Base-by-base conservation (phyloP, 148 eudicot genomes). In the Agrostemma githago region DNA sequence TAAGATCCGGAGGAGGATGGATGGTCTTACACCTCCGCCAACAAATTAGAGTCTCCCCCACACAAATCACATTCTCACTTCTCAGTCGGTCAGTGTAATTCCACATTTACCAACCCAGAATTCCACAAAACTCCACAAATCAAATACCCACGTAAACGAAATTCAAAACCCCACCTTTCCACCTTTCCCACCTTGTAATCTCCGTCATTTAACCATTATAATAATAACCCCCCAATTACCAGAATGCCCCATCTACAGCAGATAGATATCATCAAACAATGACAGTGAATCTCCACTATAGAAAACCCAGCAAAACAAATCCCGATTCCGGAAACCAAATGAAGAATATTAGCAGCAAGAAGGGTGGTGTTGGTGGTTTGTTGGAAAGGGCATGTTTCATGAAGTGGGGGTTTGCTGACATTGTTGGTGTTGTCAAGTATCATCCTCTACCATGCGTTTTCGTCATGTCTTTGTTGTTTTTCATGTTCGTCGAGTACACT, bases 401-500 rank as follows among this genome's bases (percentile, higher is more conserved):
- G 82, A 81, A 43, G 16, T 94, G 95, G 97, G 85, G 82, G 7
- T 21, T 43, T 4, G 60, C 41, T 56, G 95, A 93, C 40, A 66
- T 83, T 11, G 37, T 79, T 7, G 83, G 81, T 9, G 77, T 86
- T 74, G 37, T 81, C 51, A 75, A 70, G 81, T 38, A 75, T 70
- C 98, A 93, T 66, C 91, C 88, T 2, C 10, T 89, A 15, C 95
- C 94, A 2, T 91, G 97, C 68, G 63, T 62, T 10, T 88, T 93
- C 51, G 88, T 83, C 1, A 48, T 79, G 6, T 78, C 84, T 5
- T 68, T 95, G 77, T n/a, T 92, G 64, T 86, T 90, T 44, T 95
- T 95, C 79, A 92, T 95, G 99, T 86, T 74, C 5, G 96, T 95
- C 12, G 99, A 95, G 85, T 95, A 92, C 81, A 95, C 99, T 14